Evolutionary conservation across 1,139 yeast species (phyloP).

Genomic region (Blastobotrys persicus): DNA sequence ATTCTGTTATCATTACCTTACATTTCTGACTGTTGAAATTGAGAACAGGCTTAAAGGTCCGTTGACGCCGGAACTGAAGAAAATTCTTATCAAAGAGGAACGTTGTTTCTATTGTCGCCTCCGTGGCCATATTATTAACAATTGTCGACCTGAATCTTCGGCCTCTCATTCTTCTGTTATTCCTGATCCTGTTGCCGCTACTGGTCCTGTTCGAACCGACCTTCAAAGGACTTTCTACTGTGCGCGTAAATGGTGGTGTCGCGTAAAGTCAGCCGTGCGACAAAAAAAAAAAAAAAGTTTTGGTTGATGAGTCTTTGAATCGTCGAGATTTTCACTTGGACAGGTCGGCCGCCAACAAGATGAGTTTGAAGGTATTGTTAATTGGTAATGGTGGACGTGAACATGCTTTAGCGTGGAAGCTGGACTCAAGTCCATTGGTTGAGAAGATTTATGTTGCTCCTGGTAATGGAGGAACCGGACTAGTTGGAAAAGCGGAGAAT

Average conservation of each 20-base stretch:
- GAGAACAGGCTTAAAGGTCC: not conserved
- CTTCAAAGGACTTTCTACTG: too few species aligned
- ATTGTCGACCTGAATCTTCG: too few species aligned
- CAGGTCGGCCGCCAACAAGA: slow-evolving; percentile 10
- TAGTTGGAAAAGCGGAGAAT: slow-evolving; percentile 57
- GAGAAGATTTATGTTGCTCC: slow-evolving; percentile 84
- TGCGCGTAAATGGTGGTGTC: not conserved
- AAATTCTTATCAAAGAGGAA: not conserved
- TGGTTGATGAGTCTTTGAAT: not conserved
- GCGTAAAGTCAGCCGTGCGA: slow-evolving; percentile 1
- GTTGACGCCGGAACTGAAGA: not conserved
- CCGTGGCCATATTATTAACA: not conserved
- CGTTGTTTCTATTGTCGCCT: not conserved
- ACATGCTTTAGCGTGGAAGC: slow-evolving; percentile 93
- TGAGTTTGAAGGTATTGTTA: slow-evolving; percentile 61
- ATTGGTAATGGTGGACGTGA: slow-evolving; percentile 99
- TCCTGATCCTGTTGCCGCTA: too few species aligned
- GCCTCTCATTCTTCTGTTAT: too few species aligned
- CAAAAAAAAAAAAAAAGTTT: slow-evolving; percentile 5
- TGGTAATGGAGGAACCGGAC: slow-evolving; percentile 89
- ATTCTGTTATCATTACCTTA: too few species aligned
- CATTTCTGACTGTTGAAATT: too few species aligned
- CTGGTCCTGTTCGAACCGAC: too few species aligned
- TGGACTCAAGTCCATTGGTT: slow-evolving; percentile 74
- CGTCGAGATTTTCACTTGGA: not conserved